phyloP scores from a whole-genome alignment of 805 yeast genomes.

The Saturnispora sekii region DNA sequence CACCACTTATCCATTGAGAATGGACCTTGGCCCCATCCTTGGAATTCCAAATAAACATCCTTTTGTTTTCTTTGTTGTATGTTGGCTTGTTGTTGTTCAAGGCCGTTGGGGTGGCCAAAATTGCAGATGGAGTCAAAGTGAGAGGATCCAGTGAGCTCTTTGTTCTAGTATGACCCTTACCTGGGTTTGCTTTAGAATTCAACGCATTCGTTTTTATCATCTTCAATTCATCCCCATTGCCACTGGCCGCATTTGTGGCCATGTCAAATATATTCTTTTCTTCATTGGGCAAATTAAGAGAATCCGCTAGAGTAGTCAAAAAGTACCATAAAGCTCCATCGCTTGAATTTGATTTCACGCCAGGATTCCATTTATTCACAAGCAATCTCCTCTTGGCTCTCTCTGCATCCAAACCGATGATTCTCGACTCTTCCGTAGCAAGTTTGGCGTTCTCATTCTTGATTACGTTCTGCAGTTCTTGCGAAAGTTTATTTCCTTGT shows the following conservation, averaged over 20 bases:
- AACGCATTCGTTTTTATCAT: constrained; percentile 8
- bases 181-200: neutral
- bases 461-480: constrained; percentile 19
- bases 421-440: constrained; percentile 21
- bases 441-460: constrained; percentile 24
- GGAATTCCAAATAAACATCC: neutral
- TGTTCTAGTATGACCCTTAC: constrained; percentile 1
- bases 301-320: constrained; percentile 41
- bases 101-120: constrained; percentile 30
- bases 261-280: constrained; percentile 20
- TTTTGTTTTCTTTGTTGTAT: constrained; percentile 1
- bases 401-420: constrained; percentile 29
- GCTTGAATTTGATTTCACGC: neutral
- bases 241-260: constrained; percentile 9
- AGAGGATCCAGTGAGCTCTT: constrained; percentile 1
- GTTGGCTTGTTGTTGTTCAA: constrained; percentile 20
- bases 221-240: too few species aligned
- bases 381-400: constrained; percentile 38
- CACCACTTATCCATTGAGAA: constrained; percentile 33
- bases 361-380: constrained; percentile 1
- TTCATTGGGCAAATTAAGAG: constrained; percentile 36
- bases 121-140: constrained; percentile 31
- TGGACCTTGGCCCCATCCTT: constrained; percentile 5
- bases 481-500: neutral
- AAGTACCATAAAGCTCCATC: constrained; percentile 40